Conservation (phyloP, 495 filamentous ascomycete genomes). For the Amphirosellinia nigrospora region DNA sequence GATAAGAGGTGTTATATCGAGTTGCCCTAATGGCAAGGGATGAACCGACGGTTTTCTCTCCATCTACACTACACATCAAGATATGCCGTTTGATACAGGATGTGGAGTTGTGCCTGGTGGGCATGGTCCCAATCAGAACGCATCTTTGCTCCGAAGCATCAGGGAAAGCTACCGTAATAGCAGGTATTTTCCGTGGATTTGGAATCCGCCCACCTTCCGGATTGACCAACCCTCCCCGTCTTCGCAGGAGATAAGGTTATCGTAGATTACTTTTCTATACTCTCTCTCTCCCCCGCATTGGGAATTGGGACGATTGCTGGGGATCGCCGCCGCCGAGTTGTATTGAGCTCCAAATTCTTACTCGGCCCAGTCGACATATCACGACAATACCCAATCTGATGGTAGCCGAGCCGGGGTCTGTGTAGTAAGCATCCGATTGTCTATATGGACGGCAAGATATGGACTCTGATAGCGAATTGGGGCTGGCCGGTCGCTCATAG, state of each 20-base stretch:
- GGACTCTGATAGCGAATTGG: background rate
- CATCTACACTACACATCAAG: background rate
- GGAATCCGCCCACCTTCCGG: constrained; percentile 9
- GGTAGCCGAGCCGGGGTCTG: background rate
- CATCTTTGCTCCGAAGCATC: background rate
- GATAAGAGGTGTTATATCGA: background rate
- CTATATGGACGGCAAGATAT: background rate
- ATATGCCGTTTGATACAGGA: background rate
- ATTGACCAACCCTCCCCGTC: background rate
- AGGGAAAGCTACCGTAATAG: background rate
- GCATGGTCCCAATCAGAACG: background rate
- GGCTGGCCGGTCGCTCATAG: background rate
- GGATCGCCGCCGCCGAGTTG: background rate
- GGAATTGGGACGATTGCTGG: background rate
- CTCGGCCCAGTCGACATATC: background rate
- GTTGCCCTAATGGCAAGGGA: background rate
- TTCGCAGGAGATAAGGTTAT: constrained; percentile 10
- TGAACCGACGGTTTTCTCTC: background rate
- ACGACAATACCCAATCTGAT: background rate
- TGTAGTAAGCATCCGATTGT: background rate
- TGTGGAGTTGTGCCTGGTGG: background rate
- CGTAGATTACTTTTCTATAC: background rate
- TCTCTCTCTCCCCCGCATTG: constrained; percentile 3
- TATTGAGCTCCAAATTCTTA: background rate
- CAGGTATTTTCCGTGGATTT: constrained; percentile 12